phyloP scores from a whole-genome alignment of 139 green algal genomes.

The Chloropicon primus region DNA sequence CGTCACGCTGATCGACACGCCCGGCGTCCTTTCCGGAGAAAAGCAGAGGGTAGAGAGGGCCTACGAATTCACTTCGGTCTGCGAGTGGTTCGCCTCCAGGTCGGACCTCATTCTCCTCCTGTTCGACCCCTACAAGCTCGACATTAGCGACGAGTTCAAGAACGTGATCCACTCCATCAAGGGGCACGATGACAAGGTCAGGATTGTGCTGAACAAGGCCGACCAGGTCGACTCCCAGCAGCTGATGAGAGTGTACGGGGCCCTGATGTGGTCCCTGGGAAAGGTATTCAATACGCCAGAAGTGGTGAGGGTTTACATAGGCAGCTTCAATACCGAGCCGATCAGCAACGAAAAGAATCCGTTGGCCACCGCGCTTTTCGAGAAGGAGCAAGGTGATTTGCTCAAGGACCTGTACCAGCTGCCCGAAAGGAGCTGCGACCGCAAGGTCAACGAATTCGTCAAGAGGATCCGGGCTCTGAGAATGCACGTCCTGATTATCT shows the following conservation, averaged over 20 bases:
- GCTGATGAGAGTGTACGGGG: conserved; percentile 1
- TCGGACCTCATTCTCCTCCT: not conserved
- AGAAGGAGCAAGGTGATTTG: not conserved
- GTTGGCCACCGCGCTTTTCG: not conserved
- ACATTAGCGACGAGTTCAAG: conserved; percentile 4
- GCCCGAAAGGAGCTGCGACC: not conserved
- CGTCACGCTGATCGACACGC: conserved; percentile 1
- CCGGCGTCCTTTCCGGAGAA: not conserved
- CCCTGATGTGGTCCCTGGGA: not conserved
- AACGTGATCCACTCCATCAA: not conserved
- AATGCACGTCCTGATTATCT: not conserved
- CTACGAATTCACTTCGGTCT: not conserved
- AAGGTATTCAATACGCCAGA: conserved; percentile 4
- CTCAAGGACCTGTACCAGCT: not conserved
- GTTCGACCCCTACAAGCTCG: not conserved
- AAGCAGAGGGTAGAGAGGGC: conserved; percentile 1
- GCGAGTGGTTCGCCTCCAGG: conserved; percentile 1
- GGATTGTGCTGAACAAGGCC: conserved; percentile 2
- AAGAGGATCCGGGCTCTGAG: not conserved
- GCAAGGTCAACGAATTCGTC: not conserved
- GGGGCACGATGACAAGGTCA: conserved; percentile 1
- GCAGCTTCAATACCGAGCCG: not conserved
- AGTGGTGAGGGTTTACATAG: not conserved
- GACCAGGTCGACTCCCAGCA: not conserved
- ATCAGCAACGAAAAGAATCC: not conserved